phyloP scores from a whole-genome alignment of 192 early-diverging fungal species.

The Coemansia biformis region DNA sequence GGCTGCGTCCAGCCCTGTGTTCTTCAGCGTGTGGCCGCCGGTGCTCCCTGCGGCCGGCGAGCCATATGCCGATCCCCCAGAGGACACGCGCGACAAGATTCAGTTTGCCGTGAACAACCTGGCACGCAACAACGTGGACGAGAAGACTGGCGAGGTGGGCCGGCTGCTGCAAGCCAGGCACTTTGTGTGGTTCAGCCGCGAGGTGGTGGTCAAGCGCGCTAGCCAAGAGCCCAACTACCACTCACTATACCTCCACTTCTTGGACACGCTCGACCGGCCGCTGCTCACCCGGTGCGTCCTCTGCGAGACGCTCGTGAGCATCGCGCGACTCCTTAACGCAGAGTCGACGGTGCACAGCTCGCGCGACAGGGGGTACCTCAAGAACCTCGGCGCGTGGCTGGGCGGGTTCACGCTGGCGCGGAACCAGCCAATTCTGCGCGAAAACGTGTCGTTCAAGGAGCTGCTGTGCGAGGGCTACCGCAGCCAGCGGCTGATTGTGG shows the following conservation, averaged over 20 bases:
- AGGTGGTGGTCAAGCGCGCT: conserved; percentile 90
- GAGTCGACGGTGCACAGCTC: conserved; percentile 89
- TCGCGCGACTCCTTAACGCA: conserved; percentile 83
- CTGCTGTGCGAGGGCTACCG: conserved; percentile 89
- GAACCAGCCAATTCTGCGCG: conserved; percentile 92
- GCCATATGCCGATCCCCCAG: conserved; percentile 26
- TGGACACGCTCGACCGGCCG: conserved; percentile 68
- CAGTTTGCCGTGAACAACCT: conserved; percentile 97
- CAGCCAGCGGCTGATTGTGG: conserved; percentile 81
- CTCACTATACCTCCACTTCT: conserved; percentile 76
- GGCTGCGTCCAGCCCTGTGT: conserved; percentile 4
- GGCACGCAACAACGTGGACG: conserved; percentile 73
- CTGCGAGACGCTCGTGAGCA: conserved; percentile 84
- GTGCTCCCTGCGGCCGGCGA: conserved; percentile 28
- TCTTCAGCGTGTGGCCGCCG: conserved; percentile 32
- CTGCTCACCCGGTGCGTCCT: conserved; percentile 72
- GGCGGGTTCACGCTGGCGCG: conserved; percentile 95
- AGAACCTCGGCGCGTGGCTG: conserved; percentile 97
- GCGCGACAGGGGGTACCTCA: conserved; percentile 80
- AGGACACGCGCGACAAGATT: conserved; percentile 82
- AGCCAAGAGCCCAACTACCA: conserved; percentile 98
- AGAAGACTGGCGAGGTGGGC: conserved; percentile 71
- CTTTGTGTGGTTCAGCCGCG: conserved; percentile 92
- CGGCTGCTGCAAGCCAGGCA: conserved; percentile 59
- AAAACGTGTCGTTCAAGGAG: conserved; percentile 92